A percentile compares a stretch with the other conserved stretches of the same genome.
phyloP scores from a whole-genome alignment of 2,329 filamentous ascomycete species.

The Elsinoe australis region DNA sequence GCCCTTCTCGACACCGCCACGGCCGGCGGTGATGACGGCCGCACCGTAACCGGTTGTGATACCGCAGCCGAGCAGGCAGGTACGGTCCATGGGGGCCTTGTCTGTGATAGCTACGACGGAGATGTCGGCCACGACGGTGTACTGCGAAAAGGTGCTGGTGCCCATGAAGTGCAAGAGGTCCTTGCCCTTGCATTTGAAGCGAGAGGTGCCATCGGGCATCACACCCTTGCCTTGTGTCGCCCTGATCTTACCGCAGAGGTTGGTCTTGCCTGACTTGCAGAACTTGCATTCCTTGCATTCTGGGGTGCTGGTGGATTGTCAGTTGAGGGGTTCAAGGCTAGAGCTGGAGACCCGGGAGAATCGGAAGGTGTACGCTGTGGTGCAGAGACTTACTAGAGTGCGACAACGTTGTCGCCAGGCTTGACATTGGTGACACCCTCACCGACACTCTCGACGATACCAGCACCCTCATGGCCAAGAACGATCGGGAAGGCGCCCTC shows the following conservation, averaged over 20 bases:
- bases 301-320: conserved; percentile 60
- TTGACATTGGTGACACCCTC: conserved; percentile 94
- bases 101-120: conserved; percentile 89
- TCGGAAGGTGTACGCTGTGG: conserved; percentile 92
- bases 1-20: conserved; percentile 64
- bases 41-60: conserved; percentile 98
- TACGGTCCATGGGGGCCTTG: conserved; percentile 89
- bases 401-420: conserved; percentile 82
- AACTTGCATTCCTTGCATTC: conserved; percentile 99
- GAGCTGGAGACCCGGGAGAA: no score
- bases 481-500: conserved; percentile 89
- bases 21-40: conserved; percentile 80
- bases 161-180: conserved; percentile 98
- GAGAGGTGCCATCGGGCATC: conserved; percentile 93
- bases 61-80: conserved; percentile 91
- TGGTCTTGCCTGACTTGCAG: conserved; percentile 99
- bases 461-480: conserved; percentile 83
- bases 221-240: conserved; percentile 91
- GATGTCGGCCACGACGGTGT: conserved; percentile 97
- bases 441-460: conserved; percentile 85
- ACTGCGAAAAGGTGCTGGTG: conserved; percentile 96
- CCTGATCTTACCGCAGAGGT: conserved; percentile 97
- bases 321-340: conserved; percentile 21
- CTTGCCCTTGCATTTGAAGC: conserved; percentile 92
- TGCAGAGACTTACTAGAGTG: conserved; percentile 76